phyloP scores from a whole-genome alignment of 1,284 basidiomycete species.

The Austropuccinia psidii region DNA sequence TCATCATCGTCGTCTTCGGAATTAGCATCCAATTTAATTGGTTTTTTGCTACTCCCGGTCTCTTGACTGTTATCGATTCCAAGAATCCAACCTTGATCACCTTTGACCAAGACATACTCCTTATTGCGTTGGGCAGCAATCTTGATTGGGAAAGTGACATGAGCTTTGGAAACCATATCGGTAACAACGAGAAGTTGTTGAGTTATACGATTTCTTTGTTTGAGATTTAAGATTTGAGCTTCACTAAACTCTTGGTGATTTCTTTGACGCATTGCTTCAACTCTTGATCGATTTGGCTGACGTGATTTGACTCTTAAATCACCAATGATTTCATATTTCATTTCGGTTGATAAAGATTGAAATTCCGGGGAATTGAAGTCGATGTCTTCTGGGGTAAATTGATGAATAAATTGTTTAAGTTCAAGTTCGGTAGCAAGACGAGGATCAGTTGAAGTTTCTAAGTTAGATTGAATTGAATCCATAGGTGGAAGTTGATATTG shows the following conservation, averaged over 20 bases:
- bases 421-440: conserved; percentile 90
- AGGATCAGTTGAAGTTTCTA: conserved; percentile 59
- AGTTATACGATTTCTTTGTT: conserved; percentile 81
- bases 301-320: conserved; percentile 87
- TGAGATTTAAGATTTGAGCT: conserved; percentile 83
- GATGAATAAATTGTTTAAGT: conserved; percentile 77
- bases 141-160: conserved; percentile 79
- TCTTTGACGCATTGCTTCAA: conserved; percentile 79
- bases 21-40: conserved; percentile 72
- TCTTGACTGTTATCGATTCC: conserved; percentile 62
- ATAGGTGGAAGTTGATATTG: conserved; percentile 45
- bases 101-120: conserved; percentile 88
- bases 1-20: conserved; percentile 43
- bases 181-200: conserved; percentile 92
- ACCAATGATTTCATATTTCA: conserved; percentile 97
- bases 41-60: conserved; percentile 67
- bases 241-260: conserved; percentile 92
- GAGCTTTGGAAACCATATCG: conserved; percentile 77
- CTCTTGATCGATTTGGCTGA: conserved; percentile 80
- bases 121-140: conserved; percentile 90
- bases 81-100: conserved; percentile 80
- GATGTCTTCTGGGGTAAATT: conserved; percentile 84
- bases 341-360: conserved; percentile 81
- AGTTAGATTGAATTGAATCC: conserved; percentile 44
- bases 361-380: conserved; percentile 76